phyloP scores from a whole-genome alignment of 2,329 filamentous ascomycete species.

The Clathrospora elynae region DNA sequence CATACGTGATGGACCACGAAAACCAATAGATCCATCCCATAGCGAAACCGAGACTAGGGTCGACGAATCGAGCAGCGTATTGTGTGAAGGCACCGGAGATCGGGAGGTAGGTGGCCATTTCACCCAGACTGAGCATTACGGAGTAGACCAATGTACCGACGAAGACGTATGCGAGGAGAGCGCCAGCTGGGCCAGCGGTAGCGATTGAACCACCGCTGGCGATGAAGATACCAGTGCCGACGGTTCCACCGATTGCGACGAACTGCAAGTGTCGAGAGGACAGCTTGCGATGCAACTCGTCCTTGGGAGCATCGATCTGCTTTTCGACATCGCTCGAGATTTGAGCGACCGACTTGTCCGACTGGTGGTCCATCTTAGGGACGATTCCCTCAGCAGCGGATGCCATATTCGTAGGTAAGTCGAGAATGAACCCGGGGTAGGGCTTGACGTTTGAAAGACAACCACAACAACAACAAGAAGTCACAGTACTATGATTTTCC shows the following conservation, averaged over 20 bases:
- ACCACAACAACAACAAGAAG: constrained; percentile 13
- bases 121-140: constrained; percentile 67
- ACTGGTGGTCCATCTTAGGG: constrained; percentile 37
- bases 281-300: constrained; percentile 45
- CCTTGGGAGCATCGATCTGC: constrained; percentile 31
- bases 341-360: constrained; percentile 38
- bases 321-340: constrained; percentile 46
- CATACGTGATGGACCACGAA: constrained; percentile 73
- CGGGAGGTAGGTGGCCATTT: constrained; percentile 80
- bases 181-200: constrained; percentile 55
- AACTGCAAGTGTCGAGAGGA: constrained; percentile 48
- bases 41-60: constrained; percentile 73
- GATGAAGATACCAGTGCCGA: constrained; percentile 62
- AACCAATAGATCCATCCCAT: constrained; percentile 89
- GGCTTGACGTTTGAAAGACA: constrained; percentile 16
- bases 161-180: constrained; percentile 54
- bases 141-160: constrained; percentile 74
- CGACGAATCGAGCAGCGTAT: constrained; percentile 76
- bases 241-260: constrained; percentile 50
- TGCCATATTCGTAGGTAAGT: constrained; percentile 27
- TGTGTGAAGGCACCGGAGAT: constrained; percentile 76
- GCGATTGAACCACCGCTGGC: constrained; percentile 56
- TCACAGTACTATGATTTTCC: constrained; percentile 23
- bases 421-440: constrained; percentile 14
- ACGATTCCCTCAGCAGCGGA: constrained; percentile 29